A percentile compares a stretch with the other conserved stretches of the same genome.
phyloP scores from a whole-genome alignment of 2,329 filamentous ascomycete genomes.

The Emergomyces orientalis region DNA sequence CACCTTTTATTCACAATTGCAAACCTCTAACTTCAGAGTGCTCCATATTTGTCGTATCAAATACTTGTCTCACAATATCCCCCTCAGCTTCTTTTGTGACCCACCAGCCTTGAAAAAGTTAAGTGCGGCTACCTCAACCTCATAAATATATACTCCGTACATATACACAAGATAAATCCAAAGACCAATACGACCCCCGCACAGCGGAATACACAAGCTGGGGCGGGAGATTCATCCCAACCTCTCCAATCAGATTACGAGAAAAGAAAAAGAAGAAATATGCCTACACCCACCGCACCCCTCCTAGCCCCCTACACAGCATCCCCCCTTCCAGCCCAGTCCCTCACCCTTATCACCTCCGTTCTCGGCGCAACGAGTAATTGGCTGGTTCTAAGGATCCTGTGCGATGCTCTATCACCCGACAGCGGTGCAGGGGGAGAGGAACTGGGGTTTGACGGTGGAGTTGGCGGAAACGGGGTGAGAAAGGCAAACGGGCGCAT shows the following conservation, averaged over 20 bases:
- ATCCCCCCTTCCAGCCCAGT: constrained; percentile 22
- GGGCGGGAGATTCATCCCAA: not conserved
- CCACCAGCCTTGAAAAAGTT: no score
- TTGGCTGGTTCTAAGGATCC: constrained; percentile 48
- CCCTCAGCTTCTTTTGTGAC: no score
- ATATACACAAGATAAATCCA: not conserved
- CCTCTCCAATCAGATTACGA: not conserved
- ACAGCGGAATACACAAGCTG: not conserved
- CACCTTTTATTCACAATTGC: not conserved
- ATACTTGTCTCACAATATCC: not conserved
- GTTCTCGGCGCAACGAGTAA: constrained; percentile 43
- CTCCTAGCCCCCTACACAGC: constrained; percentile 15
- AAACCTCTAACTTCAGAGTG: not conserved
- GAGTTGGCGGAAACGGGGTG: not conserved
- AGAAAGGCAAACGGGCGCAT: constrained; percentile 27
- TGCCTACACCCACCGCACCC: constrained; percentile 15
- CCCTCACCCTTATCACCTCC: constrained; percentile 37
- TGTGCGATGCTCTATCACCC: constrained; percentile 39
- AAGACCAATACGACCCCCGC: not conserved
- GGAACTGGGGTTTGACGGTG: constrained; percentile 15
- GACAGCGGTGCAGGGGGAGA: constrained; percentile 17
- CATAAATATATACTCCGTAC: not conserved
- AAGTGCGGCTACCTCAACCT: no score
- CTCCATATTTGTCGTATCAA: not conserved
- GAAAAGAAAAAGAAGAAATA: not conserved